Evolutionary conservation across 805 yeast species (phyloP).

Genomic region (Cyberlindnera samutprakarnensis): DNA sequence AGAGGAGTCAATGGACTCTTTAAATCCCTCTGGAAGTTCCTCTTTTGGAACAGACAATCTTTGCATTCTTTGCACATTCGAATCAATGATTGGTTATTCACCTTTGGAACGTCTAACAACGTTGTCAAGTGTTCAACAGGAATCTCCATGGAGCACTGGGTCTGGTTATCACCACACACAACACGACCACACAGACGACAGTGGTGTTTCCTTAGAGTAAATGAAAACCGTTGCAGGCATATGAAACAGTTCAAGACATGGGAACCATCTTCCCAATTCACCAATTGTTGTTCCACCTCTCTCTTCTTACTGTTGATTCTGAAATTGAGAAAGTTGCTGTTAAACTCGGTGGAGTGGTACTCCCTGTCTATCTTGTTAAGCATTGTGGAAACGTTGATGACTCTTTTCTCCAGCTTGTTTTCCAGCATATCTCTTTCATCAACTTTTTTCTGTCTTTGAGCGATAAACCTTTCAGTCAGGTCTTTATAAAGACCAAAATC

Average conservation of each 20-base stretch:
- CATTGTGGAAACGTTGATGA: conserved; percentile 36
- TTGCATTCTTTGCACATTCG: conserved; percentile 71
- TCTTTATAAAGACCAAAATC: conserved; percentile 41
- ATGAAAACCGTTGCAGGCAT: conserved; percentile 51
- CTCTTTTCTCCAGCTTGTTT: conserved; percentile 54
- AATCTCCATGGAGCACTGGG: conserved; percentile 68
- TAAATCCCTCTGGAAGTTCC: conserved; percentile 39
- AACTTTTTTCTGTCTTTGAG: conserved; percentile 32
- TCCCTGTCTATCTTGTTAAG: conserved; percentile 20
- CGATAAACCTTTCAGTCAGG: conserved; percentile 34
- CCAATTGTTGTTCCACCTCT: conserved; percentile 39
- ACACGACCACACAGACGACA: conserved; percentile 83
- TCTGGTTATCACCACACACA: conserved; percentile 61
- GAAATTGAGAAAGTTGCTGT: conserved; percentile 20
- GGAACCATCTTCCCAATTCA: conserved; percentile 59
- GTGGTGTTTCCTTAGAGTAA: conserved; percentile 72
- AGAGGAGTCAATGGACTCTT: conserved; percentile 27
- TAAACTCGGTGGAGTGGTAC: conserved; percentile 12
- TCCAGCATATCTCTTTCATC: conserved; percentile 46
- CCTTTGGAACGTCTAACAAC: conserved; percentile 14
- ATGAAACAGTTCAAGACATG: conserved; percentile 47
- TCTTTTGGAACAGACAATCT: conserved; percentile 46
- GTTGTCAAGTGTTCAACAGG: conserved; percentile 32
- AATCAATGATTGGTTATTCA: conserved; percentile 26
- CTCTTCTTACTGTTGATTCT: conserved; percentile 24